phyloP scores from a whole-genome alignment of 352 stramenopile genomes.

The Elongisporangium anandrum region DNA sequence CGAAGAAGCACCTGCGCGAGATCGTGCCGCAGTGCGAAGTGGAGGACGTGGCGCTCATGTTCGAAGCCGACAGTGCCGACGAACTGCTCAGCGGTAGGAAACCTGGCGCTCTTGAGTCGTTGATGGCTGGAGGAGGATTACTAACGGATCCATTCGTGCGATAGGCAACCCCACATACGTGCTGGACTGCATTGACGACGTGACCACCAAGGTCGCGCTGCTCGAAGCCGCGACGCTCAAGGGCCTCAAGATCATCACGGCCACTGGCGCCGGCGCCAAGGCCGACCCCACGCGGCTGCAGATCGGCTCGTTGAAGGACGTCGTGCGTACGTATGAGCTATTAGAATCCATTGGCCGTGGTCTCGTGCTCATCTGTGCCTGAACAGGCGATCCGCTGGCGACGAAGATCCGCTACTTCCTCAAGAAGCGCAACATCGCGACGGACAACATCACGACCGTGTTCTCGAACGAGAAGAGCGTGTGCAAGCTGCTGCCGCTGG shows the following conservation, averaged over 20 bases:
- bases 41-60: conserved; percentile 91
- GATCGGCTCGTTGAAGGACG: conserved; percentile 94
- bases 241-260: conserved; percentile 79
- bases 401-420: conserved; percentile 95
- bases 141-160: neutral
- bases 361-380: conserved; percentile 6
- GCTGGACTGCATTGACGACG: conserved; percentile 99
- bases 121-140: neutral
- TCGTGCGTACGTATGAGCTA: conserved; percentile 45
- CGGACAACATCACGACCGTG: conserved; percentile 76
- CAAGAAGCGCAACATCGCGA: conserved; percentile 74
- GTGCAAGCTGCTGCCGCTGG: conserved; percentile 93
- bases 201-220: conserved; percentile 96
- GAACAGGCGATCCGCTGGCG: conserved; percentile 90
- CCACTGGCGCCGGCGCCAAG: conserved; percentile 93
- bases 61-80: conserved; percentile 68
- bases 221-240: conserved; percentile 87
- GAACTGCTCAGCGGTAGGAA: conserved; percentile 65
- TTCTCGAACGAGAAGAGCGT: conserved; percentile 97
- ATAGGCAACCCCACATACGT: conserved; percentile 89
- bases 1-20: conserved; percentile 77
- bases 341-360: conserved; percentile 4
- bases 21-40: conserved; percentile 82
- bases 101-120: neutral
- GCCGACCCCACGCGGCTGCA: conserved; percentile 95